Percentiles rank a stretch among this genome's conserved stretches.
phyloP scores from a whole-genome alignment of 441 rosid genomes.

The Arabidopsis hybrid region DNA sequence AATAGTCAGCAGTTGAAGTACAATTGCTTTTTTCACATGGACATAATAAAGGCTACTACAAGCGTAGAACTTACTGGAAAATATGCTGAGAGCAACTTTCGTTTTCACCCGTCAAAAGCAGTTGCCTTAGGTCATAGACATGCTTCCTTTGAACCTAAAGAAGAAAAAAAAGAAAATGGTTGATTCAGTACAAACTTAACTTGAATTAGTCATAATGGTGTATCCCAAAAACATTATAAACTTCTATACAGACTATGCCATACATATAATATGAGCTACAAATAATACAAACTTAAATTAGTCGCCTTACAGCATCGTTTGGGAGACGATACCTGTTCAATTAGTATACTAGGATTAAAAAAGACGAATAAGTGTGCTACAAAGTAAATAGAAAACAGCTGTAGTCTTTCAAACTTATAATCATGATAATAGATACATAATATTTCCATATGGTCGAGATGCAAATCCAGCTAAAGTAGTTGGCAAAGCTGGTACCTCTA shows the following conservation, averaged over 20 bases:
- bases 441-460: slow-evolving; percentile 1
- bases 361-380: background rate
- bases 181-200: slow-evolving; percentile 1
- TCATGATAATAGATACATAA: background rate
- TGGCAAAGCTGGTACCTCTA: slow-evolving; percentile 66
- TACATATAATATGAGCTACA: slow-evolving; percentile 9
- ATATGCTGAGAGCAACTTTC: slow-evolving; percentile 92
- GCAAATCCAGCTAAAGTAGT: slow-evolving; percentile 19
- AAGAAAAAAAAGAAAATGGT: slow-evolving; percentile 30
- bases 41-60: slow-evolving; percentile 11
- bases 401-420: slow-evolving; percentile 18
- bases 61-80: slow-evolving; percentile 64
- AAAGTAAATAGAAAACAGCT: slow-evolving; percentile 5
- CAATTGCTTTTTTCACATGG: slow-evolving; percentile 10
- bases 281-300: slow-evolving; percentile 1
- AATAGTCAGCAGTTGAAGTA: background rate
- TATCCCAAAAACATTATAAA: background rate
- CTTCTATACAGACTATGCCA: slow-evolving; percentile 12
- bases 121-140: slow-evolving; percentile 89
- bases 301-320: background rate
- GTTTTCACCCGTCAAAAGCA: slow-evolving; percentile 77
- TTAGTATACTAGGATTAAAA: background rate
- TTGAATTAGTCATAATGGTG: background rate
- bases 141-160: slow-evolving; percentile 96
- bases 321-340: slow-evolving; percentile 10